phyloP scores from a whole-genome alignment of 139 green algal species.

The Micractinium sp. region DNA sequence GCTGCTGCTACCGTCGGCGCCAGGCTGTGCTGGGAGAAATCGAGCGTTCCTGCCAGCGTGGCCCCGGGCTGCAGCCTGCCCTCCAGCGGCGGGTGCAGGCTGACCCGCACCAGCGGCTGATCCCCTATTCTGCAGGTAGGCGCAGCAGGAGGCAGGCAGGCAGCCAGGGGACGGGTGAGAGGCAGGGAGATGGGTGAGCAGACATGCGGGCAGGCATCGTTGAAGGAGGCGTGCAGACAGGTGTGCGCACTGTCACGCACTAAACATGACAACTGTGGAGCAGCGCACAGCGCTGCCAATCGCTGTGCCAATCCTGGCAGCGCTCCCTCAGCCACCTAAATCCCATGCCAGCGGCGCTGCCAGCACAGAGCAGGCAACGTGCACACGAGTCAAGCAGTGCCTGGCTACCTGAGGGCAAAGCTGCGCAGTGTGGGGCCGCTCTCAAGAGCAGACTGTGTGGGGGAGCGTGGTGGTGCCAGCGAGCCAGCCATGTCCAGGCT shows the following conservation, averaged over 20 bases:
- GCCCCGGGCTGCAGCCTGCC: conserved; percentile 66
- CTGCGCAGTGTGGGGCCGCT: conserved; percentile 20
- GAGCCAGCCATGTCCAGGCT: neutral
- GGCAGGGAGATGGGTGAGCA: too few species aligned
- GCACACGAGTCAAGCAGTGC: neutral
- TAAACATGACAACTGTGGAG: too few species aligned
- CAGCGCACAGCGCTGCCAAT: too few species aligned
- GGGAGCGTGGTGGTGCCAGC: neutral
- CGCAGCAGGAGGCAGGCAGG: too few species aligned
- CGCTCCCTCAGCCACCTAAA: too few species aligned
- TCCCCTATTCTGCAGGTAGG: conserved; percentile 58
- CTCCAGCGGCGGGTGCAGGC: conserved; percentile 71
- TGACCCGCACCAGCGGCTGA: conserved; percentile 51
- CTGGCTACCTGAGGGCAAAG: conserved; percentile 22
- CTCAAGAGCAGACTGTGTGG: neutral
- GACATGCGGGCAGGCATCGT: too few species aligned
- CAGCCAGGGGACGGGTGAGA: too few species aligned
- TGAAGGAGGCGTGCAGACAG: too few species aligned
- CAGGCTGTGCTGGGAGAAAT: conserved; percentile 60
- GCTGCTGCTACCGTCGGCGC: neutral
- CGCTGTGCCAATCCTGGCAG: too few species aligned
- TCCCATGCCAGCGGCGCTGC: too few species aligned
- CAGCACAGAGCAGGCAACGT: too few species aligned
- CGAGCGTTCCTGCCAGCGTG: conserved; percentile 72
- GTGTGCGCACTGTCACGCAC: too few species aligned